Evolutionary conservation across 2,329 filamentous ascomycete species (phyloP).

Genomic region (Beauveria sp.): DNA sequence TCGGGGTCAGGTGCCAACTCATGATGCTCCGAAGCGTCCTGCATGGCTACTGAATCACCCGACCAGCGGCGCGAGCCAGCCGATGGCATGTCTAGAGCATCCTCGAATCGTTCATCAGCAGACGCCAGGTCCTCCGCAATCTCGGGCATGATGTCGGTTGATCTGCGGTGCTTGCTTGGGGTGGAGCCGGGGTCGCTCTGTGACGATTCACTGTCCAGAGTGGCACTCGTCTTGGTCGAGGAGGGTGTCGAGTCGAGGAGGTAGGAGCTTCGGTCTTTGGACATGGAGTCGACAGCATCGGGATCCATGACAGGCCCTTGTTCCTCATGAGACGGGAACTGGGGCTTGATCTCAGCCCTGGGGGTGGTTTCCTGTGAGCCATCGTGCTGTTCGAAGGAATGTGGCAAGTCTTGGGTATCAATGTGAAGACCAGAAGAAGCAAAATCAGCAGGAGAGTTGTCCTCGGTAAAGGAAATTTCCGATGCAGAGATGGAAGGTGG

Average conservation of each 20-base stretch:
- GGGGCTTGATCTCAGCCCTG: constrained; percentile 43
- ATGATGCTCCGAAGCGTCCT: constrained; percentile 5
- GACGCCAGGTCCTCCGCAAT: constrained; percentile 26
- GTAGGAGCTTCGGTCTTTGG: constrained; percentile 36
- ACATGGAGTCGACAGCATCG: constrained; percentile 32
- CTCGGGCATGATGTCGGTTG: constrained; percentile 15
- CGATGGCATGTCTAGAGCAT: constrained; percentile 22
- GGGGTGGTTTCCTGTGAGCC: constrained; percentile 63
- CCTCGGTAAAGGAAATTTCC: constrained; percentile 21
- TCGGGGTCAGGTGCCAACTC: constrained; percentile 10
- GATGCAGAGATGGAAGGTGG: constrained; percentile 31
- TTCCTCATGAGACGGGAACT: constrained; percentile 19
- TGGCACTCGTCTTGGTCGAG: constrained; percentile 22
- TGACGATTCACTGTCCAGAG: constrained; percentile 17
- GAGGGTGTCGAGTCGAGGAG: constrained; percentile 32
- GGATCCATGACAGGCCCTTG: constrained; percentile 26
- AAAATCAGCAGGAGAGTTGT: constrained; percentile 20
- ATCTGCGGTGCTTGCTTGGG: constrained; percentile 17
- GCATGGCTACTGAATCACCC: constrained; percentile 14
- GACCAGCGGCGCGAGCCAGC: constrained; percentile 9
- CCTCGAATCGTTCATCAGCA: constrained; percentile 29
- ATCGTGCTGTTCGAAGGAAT: constrained; percentile 37
- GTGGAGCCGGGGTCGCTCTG: constrained; percentile 20
- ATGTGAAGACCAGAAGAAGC: constrained; percentile 28
- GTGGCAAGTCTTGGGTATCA: constrained; percentile 29